A percentile compares a stretch with the other conserved stretches of the same genome.
phyloP scores from a whole-genome alignment of 345 rosid species.

The Streptanthus diversifolius region DNA sequence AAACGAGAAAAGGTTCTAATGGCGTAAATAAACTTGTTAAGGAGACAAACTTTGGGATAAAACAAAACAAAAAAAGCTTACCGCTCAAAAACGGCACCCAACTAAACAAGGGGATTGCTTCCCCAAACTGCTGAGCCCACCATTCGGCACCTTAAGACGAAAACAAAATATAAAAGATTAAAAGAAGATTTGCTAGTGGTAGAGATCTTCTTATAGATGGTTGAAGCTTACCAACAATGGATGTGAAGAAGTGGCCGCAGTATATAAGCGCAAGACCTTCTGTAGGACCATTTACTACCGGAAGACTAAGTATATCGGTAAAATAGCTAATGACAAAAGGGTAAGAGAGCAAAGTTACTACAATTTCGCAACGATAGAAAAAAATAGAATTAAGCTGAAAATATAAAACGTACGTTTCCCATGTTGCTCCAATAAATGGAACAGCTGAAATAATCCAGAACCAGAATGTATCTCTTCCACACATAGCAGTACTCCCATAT shows the following conservation, averaged over 20 bases:
- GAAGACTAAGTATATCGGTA: constrained; percentile 88
- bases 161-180: not conserved
- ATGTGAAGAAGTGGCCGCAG: constrained; percentile 68
- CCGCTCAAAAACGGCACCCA: constrained; percentile 83
- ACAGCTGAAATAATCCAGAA: constrained; percentile 95
- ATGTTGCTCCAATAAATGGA: constrained; percentile 92
- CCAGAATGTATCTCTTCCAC: constrained; percentile 87
- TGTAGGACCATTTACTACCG: constrained; percentile 92
- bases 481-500: constrained; percentile 91
- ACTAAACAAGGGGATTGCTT: constrained; percentile 60
- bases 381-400: not conserved
- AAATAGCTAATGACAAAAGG: constrained; percentile 57
- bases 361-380: not conserved
- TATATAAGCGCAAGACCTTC: constrained; percentile 94
- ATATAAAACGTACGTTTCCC: constrained; percentile 74
- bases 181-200: not conserved
- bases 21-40: not conserved
- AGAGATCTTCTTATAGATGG: not conserved
- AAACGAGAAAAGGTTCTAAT: constrained; percentile 6
- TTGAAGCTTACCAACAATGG: constrained; percentile 70
- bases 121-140: constrained; percentile 75
- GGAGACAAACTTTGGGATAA: not conserved
- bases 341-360: constrained; percentile 2
- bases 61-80: constrained; percentile 26
- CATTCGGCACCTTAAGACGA: constrained; percentile 75